Evolutionary conservation across 352 stramenopile species (phyloP), one percentile per base, ranked within the genome.

Genomic region (Globisporangium spinosum): DNA sequence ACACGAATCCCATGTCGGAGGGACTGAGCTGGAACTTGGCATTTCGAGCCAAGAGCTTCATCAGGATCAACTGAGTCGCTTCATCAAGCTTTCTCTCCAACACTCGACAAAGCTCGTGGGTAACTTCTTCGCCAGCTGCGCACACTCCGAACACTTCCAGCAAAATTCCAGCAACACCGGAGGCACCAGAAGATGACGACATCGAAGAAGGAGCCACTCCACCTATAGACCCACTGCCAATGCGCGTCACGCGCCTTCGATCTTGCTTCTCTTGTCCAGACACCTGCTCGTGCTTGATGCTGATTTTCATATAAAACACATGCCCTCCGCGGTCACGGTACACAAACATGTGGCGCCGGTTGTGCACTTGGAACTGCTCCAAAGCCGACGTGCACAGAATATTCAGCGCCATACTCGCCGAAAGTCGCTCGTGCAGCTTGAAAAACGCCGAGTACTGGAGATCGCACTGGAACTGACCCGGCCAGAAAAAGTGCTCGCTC

Each of bases 221-320:
- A 13, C 22, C 22, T 2, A 58, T 13, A 25, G 34, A 13, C 32
- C 62, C 62, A 29, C 62, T 69, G 32, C 62, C 56, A 34, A 65
- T 59, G 12, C 68, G 68, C 59, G 38, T 17, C 53, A 62, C 54
- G 61, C 57, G 77, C 23, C 38, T 67, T 53, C 56, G 56, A 58
- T 64, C 45, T 15, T 20, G 22, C 12, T 61, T 67, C 10, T 59
- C 53, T 7, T 40, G 29, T 25, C 13, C 58, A 15, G 43, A 10
- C 20, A 43, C 15, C 49, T 59, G 54, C 27, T 72, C 75, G 47
- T 82, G 74, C 58, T 77, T 80, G 60, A 91, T 76, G 53, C 84
- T 89, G 69, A 95, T 93, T 62, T 92, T 92, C 75, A 96, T 93
- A 69, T 96, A 96, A 73, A 95, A 96, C 22, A 95, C 89, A 56